Evolutionary conservation across 2,329 filamentous ascomycete genomes (phyloP), one percentile per base, ranked within the genome.

Genomic region (Bertia moriformis): DNA sequence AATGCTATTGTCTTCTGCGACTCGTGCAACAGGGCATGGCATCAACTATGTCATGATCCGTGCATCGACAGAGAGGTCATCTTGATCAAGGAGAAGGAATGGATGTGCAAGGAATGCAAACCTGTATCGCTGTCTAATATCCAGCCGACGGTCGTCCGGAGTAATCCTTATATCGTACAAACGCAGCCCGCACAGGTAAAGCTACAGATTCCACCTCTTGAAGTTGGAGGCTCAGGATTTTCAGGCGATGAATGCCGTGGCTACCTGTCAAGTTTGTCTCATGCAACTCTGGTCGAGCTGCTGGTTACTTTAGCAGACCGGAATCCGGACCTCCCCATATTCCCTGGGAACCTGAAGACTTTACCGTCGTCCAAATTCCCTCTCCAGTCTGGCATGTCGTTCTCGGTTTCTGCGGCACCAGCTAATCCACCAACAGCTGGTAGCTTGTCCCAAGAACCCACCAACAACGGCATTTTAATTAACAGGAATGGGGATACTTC

Each of bases 1-100:
- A 91, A 91, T 58, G 73, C 78, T 59, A 88, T 93, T 52, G 83
- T 91, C 2, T 86, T 88, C 56, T 93, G 85, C 60, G 83, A 89
- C 57, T 77, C 77, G 14, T 93, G 85, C 61, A 83, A 85, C 53
- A 66, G 68, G 19, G 73, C 78, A 32, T 93, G 85, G 71, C 85
- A 93, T 56, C 83, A 87, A 54, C 73, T 75, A 49, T 93, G 85
- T 51, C 84, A 93, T 54, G 71, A 83, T 42, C 84, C 84, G 1
- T 69, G 71, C 5, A 83, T 93, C 43, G 67, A 70, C n/a, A 71
- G 79, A 44, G 72, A 78, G 14, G 73, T 81, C 15, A 71, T 88
- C 10, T 10, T 10, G 10, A n/a, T 29, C 10, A n/a, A 10, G 24
- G 24, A 29, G 24, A 29, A 29, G 24, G 24, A 29, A 29, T 29